Evolutionary conservation across 1,284 basidiomycete species (phyloP).

Genomic region (Xerocomus nothofagi): DNA sequence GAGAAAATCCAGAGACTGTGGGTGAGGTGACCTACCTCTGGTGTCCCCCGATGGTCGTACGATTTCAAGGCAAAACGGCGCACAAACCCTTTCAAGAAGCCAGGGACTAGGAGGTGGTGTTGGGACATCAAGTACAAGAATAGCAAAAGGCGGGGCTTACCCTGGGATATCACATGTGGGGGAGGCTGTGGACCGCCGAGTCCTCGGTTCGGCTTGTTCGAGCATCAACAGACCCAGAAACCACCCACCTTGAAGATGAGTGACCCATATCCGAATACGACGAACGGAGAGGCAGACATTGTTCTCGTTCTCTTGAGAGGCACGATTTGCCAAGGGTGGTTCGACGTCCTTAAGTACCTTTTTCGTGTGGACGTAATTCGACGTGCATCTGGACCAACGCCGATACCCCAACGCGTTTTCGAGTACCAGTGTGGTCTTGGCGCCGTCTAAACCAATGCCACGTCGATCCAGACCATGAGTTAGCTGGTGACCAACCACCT

Average conservation of each 20-base stretch:
- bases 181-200: slow-evolving; percentile 56
- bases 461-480: no score
- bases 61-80: slow-evolving; percentile 84
- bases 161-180: slow-evolving; percentile 60
- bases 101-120: slow-evolving; percentile 52
- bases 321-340: neutral
- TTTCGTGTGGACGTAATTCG: neutral
- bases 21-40: slow-evolving; percentile 48
- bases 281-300: slow-evolving; percentile 39
- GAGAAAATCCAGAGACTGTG: neutral
- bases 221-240: neutral
- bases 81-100: slow-evolving; percentile 85
- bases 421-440: neutral
- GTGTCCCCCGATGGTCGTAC: slow-evolving; percentile 83
- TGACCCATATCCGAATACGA: slow-evolving; percentile 80
- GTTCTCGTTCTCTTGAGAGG: neutral
- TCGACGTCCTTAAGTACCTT: slow-evolving; percentile 1
- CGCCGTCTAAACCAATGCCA: neutral
- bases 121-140: neutral
- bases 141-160: slow-evolving; percentile 36
- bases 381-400: neutral
- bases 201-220: neutral
- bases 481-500: no score
- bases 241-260: slow-evolving; percentile 70
- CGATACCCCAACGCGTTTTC: neutral